Evolutionary conservation across 1,284 basidiomycete genomes (phyloP).

Genomic region (Boletus mariae): DNA sequence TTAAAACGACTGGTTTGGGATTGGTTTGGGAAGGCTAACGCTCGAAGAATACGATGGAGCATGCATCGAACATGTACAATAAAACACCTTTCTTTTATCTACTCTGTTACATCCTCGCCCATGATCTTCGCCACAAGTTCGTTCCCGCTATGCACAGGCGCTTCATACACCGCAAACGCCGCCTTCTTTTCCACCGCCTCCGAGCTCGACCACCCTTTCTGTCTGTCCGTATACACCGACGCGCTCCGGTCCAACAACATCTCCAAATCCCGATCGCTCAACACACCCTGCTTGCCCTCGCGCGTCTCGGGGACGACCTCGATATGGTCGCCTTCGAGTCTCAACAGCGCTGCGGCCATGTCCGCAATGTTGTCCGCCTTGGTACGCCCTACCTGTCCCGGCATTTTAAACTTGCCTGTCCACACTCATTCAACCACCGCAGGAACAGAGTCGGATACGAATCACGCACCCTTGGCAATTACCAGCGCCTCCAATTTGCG

Average conservation of each 20-base stretch:
- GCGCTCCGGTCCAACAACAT: constrained; percentile 79
- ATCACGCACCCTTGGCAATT: constrained; percentile 75
- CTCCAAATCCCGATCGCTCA: constrained; percentile 79
- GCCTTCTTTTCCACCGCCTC: constrained; percentile 41
- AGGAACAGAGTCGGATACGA: background rate
- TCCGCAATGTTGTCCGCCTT: constrained; percentile 69
- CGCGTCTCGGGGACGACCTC: constrained; percentile 73
- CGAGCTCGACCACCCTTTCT: constrained; percentile 70
- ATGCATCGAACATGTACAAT: no score
- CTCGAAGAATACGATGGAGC: no score
- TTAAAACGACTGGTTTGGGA: no score
- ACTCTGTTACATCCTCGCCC: constrained; percentile 43
- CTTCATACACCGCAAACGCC: constrained; percentile 83
- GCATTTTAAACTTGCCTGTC: constrained; percentile 76
- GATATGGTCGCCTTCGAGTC: constrained; percentile 86
- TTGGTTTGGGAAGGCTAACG: no score
- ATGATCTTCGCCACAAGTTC: constrained; percentile 72
- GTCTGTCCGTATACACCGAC: constrained; percentile 74
- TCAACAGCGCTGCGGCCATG: constrained; percentile 76
- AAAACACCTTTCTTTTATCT: background rate
- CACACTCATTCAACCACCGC: background rate
- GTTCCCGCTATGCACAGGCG: constrained; percentile 63
- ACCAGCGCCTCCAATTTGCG: constrained; percentile 90
- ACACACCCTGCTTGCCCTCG: constrained; percentile 66
- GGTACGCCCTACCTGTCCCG: constrained; percentile 42